A percentile compares a stretch with the other conserved stretches of the same genome.
Conservation (phyloP, 106 monocot genomes). For the Apostasia ramifera region DNA sequence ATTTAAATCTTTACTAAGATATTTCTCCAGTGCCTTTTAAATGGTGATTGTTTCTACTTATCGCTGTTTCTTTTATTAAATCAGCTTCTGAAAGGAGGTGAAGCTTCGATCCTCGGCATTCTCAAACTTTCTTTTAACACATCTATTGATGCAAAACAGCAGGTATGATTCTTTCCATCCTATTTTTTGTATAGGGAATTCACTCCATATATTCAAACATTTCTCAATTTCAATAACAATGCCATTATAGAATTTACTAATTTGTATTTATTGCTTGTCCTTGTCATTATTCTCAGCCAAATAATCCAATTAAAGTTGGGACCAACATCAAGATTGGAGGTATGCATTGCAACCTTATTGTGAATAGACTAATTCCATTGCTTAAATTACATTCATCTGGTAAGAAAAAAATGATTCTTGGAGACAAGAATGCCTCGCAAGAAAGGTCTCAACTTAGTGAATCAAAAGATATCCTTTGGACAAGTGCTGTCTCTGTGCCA, state of each 20-base stretch:
- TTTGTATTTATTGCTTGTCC: slow-evolving; percentile 6
- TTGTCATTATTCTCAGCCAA: slow-evolving; percentile 33
- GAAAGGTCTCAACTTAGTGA: slow-evolving; percentile 22
- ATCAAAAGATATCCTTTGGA: slow-evolving; percentile 59
- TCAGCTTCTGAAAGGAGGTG: slow-evolving; percentile 65
- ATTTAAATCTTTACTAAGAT: background rate
- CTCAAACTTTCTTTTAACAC: slow-evolving; percentile 51
- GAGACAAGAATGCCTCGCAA: slow-evolving; percentile 15
- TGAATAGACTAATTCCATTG: slow-evolving; percentile 58
- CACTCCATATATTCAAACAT: background rate
- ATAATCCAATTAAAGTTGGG: slow-evolving; percentile 58
- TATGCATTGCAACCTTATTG: slow-evolving; percentile 60
- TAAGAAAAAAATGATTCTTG: slow-evolving; percentile 43
- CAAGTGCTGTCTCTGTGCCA: slow-evolving; percentile 70
- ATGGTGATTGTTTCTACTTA: slow-evolving; percentile 6
- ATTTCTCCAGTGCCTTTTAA: background rate
- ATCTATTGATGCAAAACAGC: slow-evolving; percentile 68
- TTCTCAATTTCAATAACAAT: background rate
- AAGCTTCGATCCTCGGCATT: slow-evolving; percentile 57
- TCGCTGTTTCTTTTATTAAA: slow-evolving; percentile 27
- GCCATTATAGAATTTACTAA: background rate
- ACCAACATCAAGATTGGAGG: slow-evolving; percentile 80
- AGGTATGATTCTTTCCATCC: slow-evolving; percentile 38
- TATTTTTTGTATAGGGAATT: background rate
- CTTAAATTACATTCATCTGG: slow-evolving; percentile 43